A percentile compares a stretch with the other conserved stretches of the same genome.
Conservation (phyloP, 169 alveolate genomes). For the Babesia sp. region DNA sequence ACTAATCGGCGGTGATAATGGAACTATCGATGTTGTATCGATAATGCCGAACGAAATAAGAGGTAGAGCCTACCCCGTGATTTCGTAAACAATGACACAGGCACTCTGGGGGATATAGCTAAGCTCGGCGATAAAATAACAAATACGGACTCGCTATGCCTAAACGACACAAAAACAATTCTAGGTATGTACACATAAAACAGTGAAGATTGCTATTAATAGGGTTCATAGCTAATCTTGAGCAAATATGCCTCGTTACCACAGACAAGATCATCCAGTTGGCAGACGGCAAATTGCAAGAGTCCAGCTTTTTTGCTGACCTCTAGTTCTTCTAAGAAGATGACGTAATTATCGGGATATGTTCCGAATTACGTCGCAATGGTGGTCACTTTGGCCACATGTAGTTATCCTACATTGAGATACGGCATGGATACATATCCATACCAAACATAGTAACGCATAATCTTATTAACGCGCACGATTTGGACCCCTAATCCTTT, state of each 20-base stretch:
- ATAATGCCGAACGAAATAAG: constrained; percentile 37
- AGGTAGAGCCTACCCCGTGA: constrained; percentile 11
- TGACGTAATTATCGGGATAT: no score
- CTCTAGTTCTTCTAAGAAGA: no score
- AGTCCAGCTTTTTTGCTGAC: constrained; percentile 37
- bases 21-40: constrained; percentile 22
- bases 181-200: constrained; percentile 9
- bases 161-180: not conserved
- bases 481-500: no score
- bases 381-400: no score
- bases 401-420: no score
- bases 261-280: constrained; percentile 16
- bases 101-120: not conserved
- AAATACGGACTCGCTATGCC: constrained; percentile 43
- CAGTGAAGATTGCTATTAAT: not conserved
- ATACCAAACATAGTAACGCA: no score
- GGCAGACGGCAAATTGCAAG: constrained; percentile 10
- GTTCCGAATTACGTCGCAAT: no score
- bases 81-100: constrained; percentile 2
- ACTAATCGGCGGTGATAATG: constrained; percentile 59
- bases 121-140: not conserved
- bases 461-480: no score
- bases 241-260: constrained; percentile 35
- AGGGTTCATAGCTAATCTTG: constrained; percentile 55
- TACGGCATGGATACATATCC: no score